Evolutionary conservation across 2,329 filamentous ascomycete genomes (phyloP), one percentile per base, ranked within the genome.

Genomic region (Didymosphaeria variabile): DNA sequence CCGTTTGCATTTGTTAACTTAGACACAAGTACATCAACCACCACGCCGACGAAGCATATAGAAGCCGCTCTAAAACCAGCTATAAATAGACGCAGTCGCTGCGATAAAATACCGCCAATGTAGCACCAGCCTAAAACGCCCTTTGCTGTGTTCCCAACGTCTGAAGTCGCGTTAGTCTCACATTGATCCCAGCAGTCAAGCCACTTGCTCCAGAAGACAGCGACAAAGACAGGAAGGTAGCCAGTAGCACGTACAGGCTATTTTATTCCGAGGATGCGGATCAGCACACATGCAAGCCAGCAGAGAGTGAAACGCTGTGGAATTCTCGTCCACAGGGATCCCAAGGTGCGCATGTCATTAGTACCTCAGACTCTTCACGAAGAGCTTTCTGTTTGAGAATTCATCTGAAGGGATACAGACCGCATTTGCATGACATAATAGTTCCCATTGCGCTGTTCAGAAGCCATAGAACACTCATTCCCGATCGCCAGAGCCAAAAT

Each of bases 301-400:
- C 55, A 58, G 26, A 58, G 21, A 9, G 55, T 75, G 57, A 80
- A 75, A 54, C 80, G 79, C 57, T 81, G 79, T 0, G 76, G 72
- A 31, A 80, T 71, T 59, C 80, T 80, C 1, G 79, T 78, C 79
- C 79, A 80, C 7, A 67, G 68, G 0, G 78, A 75, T 49, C 79
- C 79, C 6, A 79, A 52, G 58, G 79, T 79, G 3, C 79, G 74
- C 26, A 79, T 59, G 3, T 75, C 62, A 52, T 80, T 80, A 13
- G 73, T 75, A 6, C 79, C 79, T 17, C 72, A 68, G 66, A 80
- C 80, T 36, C 34, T 36, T 10, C 9, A 12, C 9, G 3, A 15
- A 12, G n/a, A 36, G 10, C 34, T 36, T 2, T 36, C 9, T 12
- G 34, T 12, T 7, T 7, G n/a, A 10, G 15, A 36, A 36, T 12